Evolutionary conservation across 306 rosid species (phyloP), one percentile per base, ranked within the genome.

Genomic region (Dalbergia oliveri): DNA sequence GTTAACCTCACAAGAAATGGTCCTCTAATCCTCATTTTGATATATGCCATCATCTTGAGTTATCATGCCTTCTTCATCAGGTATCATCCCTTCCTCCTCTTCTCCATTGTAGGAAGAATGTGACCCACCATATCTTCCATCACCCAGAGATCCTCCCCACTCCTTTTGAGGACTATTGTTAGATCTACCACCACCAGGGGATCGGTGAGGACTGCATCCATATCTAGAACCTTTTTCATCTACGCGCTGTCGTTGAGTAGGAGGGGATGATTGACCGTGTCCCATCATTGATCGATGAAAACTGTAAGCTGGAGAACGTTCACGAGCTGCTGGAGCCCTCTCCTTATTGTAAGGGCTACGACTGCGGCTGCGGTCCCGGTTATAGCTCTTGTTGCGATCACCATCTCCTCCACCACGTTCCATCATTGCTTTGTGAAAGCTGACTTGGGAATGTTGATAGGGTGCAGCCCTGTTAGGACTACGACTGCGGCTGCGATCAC

Each of bases 41-140:
- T 79, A 82, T 9, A 21, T 10, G 60, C 35, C 81, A 49, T 86
- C 80, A 49, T 88, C 90, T 51, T 85, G 89, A 33, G 73, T 87
- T 35, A 90, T 90, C 91, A 91, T 80, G 65, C 94, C 94, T 85
- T 89, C 94, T 80, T 92, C 89, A 45, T 86, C 89, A 8, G 87
- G 94, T 69, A 94, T 91, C 97, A 94, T 83, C 69, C 97, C 98
- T 86, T 92, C 97, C 54, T 83, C 93, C 81, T 84, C 93, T 79
- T 91, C 97, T 53, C 87, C 90, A 33, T 80, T 85, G 73, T 51
- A 73, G 21, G 89, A 68, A 41, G 85, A 65, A 64, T 61, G 78
- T 70, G 81, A 70, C 14, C 88, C 88, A 44, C 74, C 80, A 41
- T 74, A 44, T 58, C 75, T 85, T 26, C 77, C 82, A 35, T 44